Conservation (phyloP, 306 rosid genomes). For the Hylodesmum podocarpum region DNA sequence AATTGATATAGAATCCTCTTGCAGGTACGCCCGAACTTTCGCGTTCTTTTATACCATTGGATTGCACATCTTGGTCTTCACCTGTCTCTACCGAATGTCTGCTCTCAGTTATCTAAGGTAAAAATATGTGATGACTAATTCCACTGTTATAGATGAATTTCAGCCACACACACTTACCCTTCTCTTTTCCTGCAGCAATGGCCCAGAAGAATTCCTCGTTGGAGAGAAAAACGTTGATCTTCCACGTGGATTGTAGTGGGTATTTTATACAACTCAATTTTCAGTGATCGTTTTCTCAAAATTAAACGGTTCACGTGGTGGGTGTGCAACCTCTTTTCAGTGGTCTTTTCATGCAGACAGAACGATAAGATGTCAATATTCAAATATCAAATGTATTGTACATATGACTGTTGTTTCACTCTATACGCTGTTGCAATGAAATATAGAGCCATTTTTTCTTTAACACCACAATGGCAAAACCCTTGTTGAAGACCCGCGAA, state of each 20-base stretch:
- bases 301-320: too few relatives aligned
- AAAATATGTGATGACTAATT: background rate
- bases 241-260: slow-evolving; percentile 53
- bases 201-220: slow-evolving; percentile 55
- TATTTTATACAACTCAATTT: slow-evolving; percentile 7
- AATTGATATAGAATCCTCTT: slow-evolving; percentile 20
- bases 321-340: too few relatives aligned
- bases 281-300: background rate
- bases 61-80: slow-evolving; percentile 84
- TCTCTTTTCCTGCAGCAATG: slow-evolving; percentile 58
- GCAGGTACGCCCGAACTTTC: slow-evolving; percentile 92
- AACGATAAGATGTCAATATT: slow-evolving; percentile 19
- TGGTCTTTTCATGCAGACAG: background rate
- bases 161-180: background rate
- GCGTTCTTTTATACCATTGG: slow-evolving; percentile 97
- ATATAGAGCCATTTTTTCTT: background rate
- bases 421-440: slow-evolving; percentile 15
- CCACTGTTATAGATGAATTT: background rate
- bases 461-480: slow-evolving; percentile 7
- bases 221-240: slow-evolving; percentile 60
- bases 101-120: slow-evolving; percentile 92
- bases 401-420: slow-evolving; percentile 29
- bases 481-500: background rate
- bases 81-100: slow-evolving; percentile 96
- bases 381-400: slow-evolving; percentile 22